Evolutionary conservation across 495 filamentous ascomycete genomes (phyloP).

Genomic region (Mytilinidion resinicola): DNA sequence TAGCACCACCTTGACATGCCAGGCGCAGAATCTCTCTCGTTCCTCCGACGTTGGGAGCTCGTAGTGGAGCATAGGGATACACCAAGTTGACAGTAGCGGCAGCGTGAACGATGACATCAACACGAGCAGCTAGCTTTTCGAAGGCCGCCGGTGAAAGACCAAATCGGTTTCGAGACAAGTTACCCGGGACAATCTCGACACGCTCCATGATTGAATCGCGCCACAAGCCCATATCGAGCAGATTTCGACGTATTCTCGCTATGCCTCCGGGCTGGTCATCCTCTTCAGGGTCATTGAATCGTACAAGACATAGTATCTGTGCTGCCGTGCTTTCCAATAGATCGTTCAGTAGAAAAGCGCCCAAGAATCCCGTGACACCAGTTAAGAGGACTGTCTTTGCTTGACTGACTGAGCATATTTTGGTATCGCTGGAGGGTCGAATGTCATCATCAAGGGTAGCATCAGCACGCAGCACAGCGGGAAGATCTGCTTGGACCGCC

Average conservation of each 20-base stretch:
- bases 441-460: conserved; percentile 55
- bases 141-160: conserved; percentile 53
- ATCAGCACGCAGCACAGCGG: conserved; percentile 53
- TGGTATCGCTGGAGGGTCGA: conserved; percentile 38
- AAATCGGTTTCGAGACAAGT: conserved; percentile 52
- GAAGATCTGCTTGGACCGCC: conserved; percentile 59
- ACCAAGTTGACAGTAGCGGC: conserved; percentile 63
- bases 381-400: conserved; percentile 42
- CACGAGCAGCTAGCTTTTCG: conserved; percentile 45
- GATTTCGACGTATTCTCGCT: conserved; percentile 53
- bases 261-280: conserved; percentile 50
- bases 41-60: conserved; percentile 41
- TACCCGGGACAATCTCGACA: conserved; percentile 60
- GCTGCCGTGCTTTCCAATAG: conserved; percentile 47
- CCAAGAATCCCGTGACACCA: conserved; percentile 26
- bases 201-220: conserved; percentile 60
- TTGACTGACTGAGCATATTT: conserved; percentile 47
- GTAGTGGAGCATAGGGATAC: conserved; percentile 59
- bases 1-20: conserved; percentile 52
- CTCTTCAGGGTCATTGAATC: conserved; percentile 52
- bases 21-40: conserved; percentile 60
- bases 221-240: conserved; percentile 61
- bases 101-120: conserved; percentile 60
- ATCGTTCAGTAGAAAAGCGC: conserved; percentile 23
- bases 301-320: conserved; percentile 60